Conservation (phyloP, 257 asterid genomes). For the Nicotiana otophora region DNA sequence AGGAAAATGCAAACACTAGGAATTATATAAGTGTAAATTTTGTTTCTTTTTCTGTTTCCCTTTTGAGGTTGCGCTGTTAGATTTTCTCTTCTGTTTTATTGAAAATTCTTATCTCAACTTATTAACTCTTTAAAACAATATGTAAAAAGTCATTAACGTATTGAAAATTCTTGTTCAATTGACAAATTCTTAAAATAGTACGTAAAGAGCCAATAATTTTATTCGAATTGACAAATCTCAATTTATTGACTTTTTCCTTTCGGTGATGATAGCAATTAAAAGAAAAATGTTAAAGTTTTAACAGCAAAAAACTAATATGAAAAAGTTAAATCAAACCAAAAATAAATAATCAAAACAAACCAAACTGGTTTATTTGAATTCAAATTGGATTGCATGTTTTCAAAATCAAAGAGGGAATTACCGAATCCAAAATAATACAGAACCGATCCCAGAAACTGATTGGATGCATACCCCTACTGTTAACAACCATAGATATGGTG, state of each 20-base stretch:
- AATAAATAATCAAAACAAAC: no score
- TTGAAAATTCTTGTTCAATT: background rate
- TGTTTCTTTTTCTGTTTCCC: no score
- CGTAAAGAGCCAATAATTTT: background rate
- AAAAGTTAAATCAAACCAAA: no score
- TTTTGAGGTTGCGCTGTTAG: background rate
- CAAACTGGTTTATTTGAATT: no score
- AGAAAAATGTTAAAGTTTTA: background rate
- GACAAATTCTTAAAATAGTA: background rate
- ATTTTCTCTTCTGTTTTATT: background rate
- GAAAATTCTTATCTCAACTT: background rate
- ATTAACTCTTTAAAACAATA: background rate
- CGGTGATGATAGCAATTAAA: background rate
- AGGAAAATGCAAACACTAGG: no score
- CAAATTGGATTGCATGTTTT: no score
- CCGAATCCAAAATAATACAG: no score
- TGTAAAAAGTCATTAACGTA: background rate
- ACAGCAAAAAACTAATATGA: background rate
- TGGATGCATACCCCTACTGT: no score
- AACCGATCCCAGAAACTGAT: no score
- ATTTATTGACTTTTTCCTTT: background rate
- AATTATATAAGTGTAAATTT: no score
- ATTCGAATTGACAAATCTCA: background rate
- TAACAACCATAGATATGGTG: no score
- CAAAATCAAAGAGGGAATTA: no score